Percentiles rank a stretch among this genome's conserved stretches.
These are phyloP conservation scores for Mortierella sp. DNA, from an alignment of 371 early-diverging fungal species.

Conservation along the genomic window DNA sequence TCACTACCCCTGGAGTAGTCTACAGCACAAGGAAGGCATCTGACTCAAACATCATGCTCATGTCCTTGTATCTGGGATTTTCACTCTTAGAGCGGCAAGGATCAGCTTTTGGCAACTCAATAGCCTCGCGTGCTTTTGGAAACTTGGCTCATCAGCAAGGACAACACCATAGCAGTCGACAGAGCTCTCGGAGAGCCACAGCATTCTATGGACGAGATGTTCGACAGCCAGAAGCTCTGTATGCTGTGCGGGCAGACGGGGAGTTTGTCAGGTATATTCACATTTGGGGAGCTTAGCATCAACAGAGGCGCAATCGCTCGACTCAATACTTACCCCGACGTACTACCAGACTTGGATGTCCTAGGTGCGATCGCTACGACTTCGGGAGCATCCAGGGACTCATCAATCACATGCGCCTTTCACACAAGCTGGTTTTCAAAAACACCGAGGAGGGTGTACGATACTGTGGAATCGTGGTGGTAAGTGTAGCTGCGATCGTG, in stretches of 20 bases:
- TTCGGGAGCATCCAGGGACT: constrained; percentile 84
- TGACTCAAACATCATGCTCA: not conserved
- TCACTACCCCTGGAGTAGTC: no score
- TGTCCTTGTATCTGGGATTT: no score
- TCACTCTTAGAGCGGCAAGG: constrained; percentile 51
- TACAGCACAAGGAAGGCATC: no score
- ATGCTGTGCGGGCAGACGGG: constrained; percentile 51
- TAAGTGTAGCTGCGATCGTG: constrained; percentile 12
- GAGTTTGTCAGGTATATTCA: constrained; percentile 42
- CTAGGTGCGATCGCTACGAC: constrained; percentile 66
- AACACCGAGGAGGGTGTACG: constrained; percentile 76
- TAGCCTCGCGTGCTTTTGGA: constrained; percentile 23
- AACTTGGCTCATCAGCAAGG: constrained; percentile 8
- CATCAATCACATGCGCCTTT: constrained; percentile 80
- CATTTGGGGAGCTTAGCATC: not conserved
- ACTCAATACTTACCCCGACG: not conserved
- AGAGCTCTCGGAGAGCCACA: constrained; percentile 28
- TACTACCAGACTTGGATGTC: constrained; percentile 61
- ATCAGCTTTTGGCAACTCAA: constrained; percentile 41
- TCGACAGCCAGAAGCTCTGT: constrained; percentile 40
- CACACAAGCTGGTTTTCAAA: constrained; percentile 76
- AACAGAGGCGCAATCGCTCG: not conserved
- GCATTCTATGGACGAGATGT: constrained; percentile 30
- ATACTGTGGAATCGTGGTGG: constrained; percentile 73
- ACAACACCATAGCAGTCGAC: constrained; percentile 14